A percentile compares a stretch with the other conserved stretches of the same genome.
Conservation (phyloP, 2,329 filamentous ascomycete species). For the Aureobasidium sp. region DNA sequence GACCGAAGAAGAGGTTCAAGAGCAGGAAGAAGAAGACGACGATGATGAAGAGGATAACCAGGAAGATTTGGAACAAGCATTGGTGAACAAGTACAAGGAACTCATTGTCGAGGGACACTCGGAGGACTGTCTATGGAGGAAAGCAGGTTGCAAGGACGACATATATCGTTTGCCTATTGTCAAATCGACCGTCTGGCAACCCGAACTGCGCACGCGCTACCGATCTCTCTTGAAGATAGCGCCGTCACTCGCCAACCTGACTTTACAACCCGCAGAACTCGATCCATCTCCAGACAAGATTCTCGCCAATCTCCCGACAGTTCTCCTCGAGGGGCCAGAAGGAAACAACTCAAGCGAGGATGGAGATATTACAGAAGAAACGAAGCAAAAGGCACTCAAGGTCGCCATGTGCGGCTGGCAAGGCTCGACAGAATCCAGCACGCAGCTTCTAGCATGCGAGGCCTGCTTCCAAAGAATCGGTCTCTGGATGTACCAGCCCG, state of each 20-base stretch:
- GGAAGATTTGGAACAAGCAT: slow-evolving; percentile 46
- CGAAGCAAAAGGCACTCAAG: slow-evolving; percentile 20
- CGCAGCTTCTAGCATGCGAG: slow-evolving; percentile 69
- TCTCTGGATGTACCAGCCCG: slow-evolving; percentile 83
- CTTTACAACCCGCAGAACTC: slow-evolving; percentile 15
- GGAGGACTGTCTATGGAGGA: slow-evolving; percentile 78
- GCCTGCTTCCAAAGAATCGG: slow-evolving; percentile 84
- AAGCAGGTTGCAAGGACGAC: slow-evolving; percentile 72
- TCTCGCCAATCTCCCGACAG: slow-evolving; percentile 20
- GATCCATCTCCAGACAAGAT: slow-evolving; percentile 18
- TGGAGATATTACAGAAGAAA: neutral
- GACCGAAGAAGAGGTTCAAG: slow-evolving; percentile 7
- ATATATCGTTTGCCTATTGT: slow-evolving; percentile 52
- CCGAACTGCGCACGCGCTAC: slow-evolving; percentile 22
- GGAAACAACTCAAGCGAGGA: neutral
- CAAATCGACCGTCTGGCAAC: slow-evolving; percentile 27
- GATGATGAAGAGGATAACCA: slow-evolving; percentile 21
- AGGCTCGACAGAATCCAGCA: slow-evolving; percentile 50
- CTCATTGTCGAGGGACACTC: slow-evolving; percentile 68
- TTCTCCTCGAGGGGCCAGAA: slow-evolving; percentile 16
- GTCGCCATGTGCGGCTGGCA: slow-evolving; percentile 40
- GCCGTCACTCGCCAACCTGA: slow-evolving; percentile 17
- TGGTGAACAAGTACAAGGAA: slow-evolving; percentile 68
- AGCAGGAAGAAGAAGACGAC: slow-evolving; percentile 37
- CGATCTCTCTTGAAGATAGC: slow-evolving; percentile 20